Base-by-base conservation (phyloP, 306 rosid species). In the Adenanthera pavonina region DNA sequence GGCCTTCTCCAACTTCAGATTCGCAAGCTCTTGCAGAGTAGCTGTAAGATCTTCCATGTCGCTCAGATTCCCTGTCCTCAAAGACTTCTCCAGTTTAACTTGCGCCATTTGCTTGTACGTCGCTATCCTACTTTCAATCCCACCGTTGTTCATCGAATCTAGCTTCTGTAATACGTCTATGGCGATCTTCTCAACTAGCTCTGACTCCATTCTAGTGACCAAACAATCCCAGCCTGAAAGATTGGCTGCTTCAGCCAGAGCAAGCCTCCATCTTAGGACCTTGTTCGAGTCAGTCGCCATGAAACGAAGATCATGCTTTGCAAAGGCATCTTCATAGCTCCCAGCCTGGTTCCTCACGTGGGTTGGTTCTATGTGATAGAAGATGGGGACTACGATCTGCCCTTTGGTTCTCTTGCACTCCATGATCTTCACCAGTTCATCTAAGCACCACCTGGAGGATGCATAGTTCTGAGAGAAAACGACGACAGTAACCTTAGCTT, bases 1-100 rank as follows among this genome's bases (percentile, higher is more conserved):
- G 0, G 84, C 85, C 74, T 71, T 80, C 52, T 80, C 87, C 68
- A 80, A 17, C 65, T 84, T 84, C n/a, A 84, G 20, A 1, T 84
- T 47, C 0, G 36, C 85, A 36, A 84, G 87, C n/a, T 80, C 35
- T 0, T 54, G 5, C 68, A 77, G 0, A 33, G 82, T 14, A 3
- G 34, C 61, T 38, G 51, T 36, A 0, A 84, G 33, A 0, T 84
- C 87, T 6, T 71, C 87, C 77, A 72, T 36, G 80, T 84, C 85
- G 0, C 0, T 59, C 36, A 64, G 5, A 4, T 10, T 44, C 13
- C 84, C 81, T 1, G 75, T 84, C 33, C 38, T 75, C 4, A 80
- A 60, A 7, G 56, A 76, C 70, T 85, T 80, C 20, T 71, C 80
- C 3, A 76, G 54, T 9, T 84, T 80, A 15, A 38, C 72, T 56